Evolutionary conservation across 1,139 yeast genomes (phyloP).

Genomic region (Hanseniaspora uvarum): DNA sequence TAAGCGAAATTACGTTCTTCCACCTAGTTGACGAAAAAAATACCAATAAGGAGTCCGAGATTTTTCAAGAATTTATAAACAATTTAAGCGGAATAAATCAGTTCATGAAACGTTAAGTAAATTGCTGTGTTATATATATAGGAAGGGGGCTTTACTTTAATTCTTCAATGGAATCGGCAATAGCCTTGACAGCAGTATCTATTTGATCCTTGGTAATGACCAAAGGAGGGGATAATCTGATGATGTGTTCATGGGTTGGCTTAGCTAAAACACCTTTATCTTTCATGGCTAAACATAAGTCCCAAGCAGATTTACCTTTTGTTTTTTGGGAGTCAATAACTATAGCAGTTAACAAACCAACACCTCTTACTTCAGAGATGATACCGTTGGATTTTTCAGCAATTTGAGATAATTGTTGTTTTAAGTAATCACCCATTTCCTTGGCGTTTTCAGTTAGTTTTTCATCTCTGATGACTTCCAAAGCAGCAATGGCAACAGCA

Average conservation of each 20-base stretch:
- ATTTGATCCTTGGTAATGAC: constrained; percentile 83
- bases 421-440: constrained; percentile 60
- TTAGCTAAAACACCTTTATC: constrained; percentile 84
- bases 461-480: constrained; percentile 82
- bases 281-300: constrained; percentile 80
- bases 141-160: constrained; percentile 24
- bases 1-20: too few species aligned
- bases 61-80: too few species aligned
- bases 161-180: constrained; percentile 49
- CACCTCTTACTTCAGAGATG: constrained; percentile 85
- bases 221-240: constrained; percentile 92
- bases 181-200: constrained; percentile 66
- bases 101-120: too few species aligned
- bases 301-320: constrained; percentile 93
- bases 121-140: not conserved
- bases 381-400: constrained; percentile 55
- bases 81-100: too few species aligned
- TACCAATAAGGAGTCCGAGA: too few species aligned
- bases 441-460: constrained; percentile 70
- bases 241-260: constrained; percentile 93
- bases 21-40: too few species aligned
- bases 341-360: constrained; percentile 80
- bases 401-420: constrained; percentile 54
- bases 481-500: constrained; percentile 87
- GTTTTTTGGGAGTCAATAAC: constrained; percentile 79